Base-by-base conservation (phyloP, 352 stramenopile species). In the Globisporangium orthogonon region DNA sequence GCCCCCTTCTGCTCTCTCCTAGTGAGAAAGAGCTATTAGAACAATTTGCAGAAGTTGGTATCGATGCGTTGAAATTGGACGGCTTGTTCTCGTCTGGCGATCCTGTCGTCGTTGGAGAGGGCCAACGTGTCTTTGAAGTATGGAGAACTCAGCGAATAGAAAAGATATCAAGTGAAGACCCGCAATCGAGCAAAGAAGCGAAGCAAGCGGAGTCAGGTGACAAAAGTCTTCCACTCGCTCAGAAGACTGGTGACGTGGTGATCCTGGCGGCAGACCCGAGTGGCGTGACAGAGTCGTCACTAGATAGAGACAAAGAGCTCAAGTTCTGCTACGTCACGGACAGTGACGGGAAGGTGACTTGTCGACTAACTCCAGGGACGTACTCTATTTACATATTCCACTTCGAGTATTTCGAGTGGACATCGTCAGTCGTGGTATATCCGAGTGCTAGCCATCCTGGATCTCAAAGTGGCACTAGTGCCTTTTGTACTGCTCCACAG, bases 371-470 rank as follows among this genome's bases (percentile, higher is more conserved):
- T 7, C 73, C 79, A 2, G 79, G 79, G 0, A 86, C 76, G 13
- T 89, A 89, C 66, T 84, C 75, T 2, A 6, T 89, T 5, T 86
- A 89, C 41, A 69, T 89, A 0, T 87, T 86, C 57, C 77, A 89
- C 55, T 53, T 73, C n/a, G 77, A 87, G 31, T 86, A 73, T 54
- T 86, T 87, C 47, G 79, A 89, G 63, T 87, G 79, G 76, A 89
- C 71, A 1, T 89, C 76, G 7, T 57, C 83, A 14, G 60, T 68
- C 2, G 70, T 85, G 3, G 56, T 89, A 4, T 89, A 83, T 37
- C 75, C 79, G 6, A 76, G 66, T 1, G 65, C 74, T 18, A 83
- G 73, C 17, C 63, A 59, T 1, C 73, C 73, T 1, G 74, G 76
- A 0, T 52, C 77, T 3, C 80, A 69, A 44, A 72, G 69, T 2